A percentile compares a stretch with the other conserved stretches of the same genome.
Evolutionary conservation across 2,329 filamentous ascomycete genomes (phyloP).

Genomic region (Dryadomyces quercivorus): DNA sequence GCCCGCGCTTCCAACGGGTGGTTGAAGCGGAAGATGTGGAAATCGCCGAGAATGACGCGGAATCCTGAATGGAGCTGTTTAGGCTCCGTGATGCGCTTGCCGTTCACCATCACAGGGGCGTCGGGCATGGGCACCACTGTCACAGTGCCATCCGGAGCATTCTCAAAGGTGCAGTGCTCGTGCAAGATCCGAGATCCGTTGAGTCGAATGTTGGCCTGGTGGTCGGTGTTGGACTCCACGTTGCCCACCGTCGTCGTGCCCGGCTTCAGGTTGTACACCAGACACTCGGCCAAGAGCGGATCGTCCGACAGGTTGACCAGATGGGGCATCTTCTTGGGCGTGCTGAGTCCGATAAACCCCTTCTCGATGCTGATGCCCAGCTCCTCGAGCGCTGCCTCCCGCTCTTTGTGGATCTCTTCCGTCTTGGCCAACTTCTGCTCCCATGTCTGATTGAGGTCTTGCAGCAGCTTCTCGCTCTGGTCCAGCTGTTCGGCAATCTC

Average conservation of each 20-base stretch:
- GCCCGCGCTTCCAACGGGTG: conserved; percentile 92
- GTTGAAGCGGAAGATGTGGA: conserved; percentile 98
- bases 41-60: conserved; percentile 90
- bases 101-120: conserved; percentile 98
- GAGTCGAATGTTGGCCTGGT: conserved; percentile 76
- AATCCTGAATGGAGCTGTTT: conserved; percentile 83
- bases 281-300: conserved; percentile 83
- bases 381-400: conserved; percentile 88
- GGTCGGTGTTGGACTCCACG: conserved; percentile 65
- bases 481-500: conserved; percentile 95
- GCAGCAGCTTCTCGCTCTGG: conserved; percentile 91
- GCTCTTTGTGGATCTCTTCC: conserved; percentile 93
- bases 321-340: conserved; percentile 98
- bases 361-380: conserved; percentile 98
- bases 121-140: conserved; percentile 79
- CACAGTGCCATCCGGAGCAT: conserved; percentile 75
- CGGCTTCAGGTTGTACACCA: conserved; percentile 96
- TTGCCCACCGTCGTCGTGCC: conserved; percentile 91
- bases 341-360: conserved; percentile 87
- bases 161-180: conserved; percentile 90
- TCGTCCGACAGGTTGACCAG: conserved; percentile 95
- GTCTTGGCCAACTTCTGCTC: conserved; percentile 93
- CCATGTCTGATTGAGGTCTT: conserved; percentile 97
- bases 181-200: conserved; percentile 89
- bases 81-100: conserved; percentile 74